A percentile compares a stretch with the other conserved stretches of the same genome.
phyloP scores from a whole-genome alignment of 1,284 basidiomycete genomes.

The Crucibulum cyathiforme region DNA sequence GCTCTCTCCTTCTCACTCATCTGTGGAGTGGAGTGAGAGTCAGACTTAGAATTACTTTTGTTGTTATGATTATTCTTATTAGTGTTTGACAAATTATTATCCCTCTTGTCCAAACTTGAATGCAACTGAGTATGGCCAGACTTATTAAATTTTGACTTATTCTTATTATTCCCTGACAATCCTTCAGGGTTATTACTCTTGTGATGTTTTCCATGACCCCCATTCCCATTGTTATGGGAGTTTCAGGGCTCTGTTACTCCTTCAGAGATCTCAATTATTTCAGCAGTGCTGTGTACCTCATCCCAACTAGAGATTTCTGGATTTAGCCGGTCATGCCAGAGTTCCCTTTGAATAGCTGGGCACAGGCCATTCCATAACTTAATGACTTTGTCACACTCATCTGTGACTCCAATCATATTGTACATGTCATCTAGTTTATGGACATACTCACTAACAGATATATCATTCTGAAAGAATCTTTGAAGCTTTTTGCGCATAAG shows the following conservation, averaged over 20 bases:
- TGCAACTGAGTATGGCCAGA: background rate
- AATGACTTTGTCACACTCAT: slow-evolving; percentile 33
- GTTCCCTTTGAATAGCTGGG: slow-evolving; percentile 26
- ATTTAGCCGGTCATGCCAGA: slow-evolving; percentile 34
- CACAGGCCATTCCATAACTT: slow-evolving; percentile 41
- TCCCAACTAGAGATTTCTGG: slow-evolving; percentile 34
- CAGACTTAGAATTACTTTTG: background rate
- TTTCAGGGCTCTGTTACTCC: too few species aligned
- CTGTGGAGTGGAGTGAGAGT: background rate
- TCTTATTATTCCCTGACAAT: too few species aligned
- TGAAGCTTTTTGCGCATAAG: slow-evolving; percentile 20
- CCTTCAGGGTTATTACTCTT: too few species aligned
- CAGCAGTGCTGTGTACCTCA: slow-evolving; percentile 17
- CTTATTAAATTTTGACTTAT: too few species aligned
- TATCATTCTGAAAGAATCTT: slow-evolving; percentile 22
- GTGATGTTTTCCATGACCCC: too few species aligned
- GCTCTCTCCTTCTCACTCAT: background rate
- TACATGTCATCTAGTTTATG: slow-evolving; percentile 38
- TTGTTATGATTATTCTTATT: background rate
- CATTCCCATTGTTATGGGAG: too few species aligned
- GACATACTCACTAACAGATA: slow-evolving; percentile 29
- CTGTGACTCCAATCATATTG: slow-evolving; percentile 33
- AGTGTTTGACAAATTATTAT: too few species aligned
- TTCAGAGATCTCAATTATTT: slow-evolving; percentile 32
- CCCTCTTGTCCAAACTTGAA: too few species aligned